phyloP scores from a whole-genome alignment of 768 basidiomycete species.

The Collybia sp. region DNA sequence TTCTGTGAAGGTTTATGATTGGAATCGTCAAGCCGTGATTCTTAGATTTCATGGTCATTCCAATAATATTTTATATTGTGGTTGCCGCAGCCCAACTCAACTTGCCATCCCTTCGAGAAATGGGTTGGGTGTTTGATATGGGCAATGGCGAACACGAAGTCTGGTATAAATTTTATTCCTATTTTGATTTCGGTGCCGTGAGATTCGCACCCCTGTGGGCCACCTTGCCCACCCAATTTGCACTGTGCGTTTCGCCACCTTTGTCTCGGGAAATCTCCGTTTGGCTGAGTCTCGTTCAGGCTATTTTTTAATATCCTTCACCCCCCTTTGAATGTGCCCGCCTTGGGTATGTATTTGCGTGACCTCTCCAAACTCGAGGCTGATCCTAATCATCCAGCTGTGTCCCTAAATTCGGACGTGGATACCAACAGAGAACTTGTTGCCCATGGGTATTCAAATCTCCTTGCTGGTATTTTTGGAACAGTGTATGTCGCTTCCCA shows the following conservation, averaged over 20 bases:
- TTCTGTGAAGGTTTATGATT: neutral
- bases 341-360: conserved; percentile 52
- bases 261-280: neutral
- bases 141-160: conserved; percentile 26
- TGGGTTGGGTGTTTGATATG: conserved; percentile 89
- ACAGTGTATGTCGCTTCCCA: conserved; percentile 53
- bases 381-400: conserved; percentile 40
- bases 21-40: neutral
- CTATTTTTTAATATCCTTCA: conserved; percentile 84
- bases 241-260: conserved; percentile 64
- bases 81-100: conserved; percentile 60
- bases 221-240: conserved; percentile 92
- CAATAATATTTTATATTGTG: conserved; percentile 78
- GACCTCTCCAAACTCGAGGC: neutral
- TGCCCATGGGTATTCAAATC: conserved; percentile 88
- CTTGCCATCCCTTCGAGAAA: conserved; percentile 49
- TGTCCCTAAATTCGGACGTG: conserved; percentile 84
- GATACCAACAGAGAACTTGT: conserved; percentile 92
- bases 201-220: conserved; percentile 66
- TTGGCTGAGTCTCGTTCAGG: conserved; percentile 25
- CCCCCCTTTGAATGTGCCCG: conserved; percentile 86
- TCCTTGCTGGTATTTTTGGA: conserved; percentile 75
- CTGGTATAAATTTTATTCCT: conserved; percentile 87
- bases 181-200: conserved; percentile 60
- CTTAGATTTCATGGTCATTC: conserved; percentile 77